Base-by-base conservation (phyloP, 176 grass and related monocot genomes). In the Musa itinerans region DNA sequence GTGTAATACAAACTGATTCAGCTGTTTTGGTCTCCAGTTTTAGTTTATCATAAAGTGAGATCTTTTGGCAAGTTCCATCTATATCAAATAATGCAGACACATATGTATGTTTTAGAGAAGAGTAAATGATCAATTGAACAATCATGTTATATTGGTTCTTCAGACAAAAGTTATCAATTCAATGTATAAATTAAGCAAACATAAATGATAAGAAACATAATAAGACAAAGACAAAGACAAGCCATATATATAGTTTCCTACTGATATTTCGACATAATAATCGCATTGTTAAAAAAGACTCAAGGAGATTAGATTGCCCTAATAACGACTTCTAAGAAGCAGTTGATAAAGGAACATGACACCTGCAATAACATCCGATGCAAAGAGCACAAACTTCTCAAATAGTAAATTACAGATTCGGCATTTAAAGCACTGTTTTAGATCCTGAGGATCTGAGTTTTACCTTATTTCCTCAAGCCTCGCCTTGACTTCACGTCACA, bases 381-480 rank as follows among this genome's bases (percentile, higher is more conserved):
- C 11, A 66, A 66, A 70, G 9, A 70, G 43, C 9, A 51, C 34
- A 70, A 20, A 19, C 11, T 70, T 70, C 64, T 69, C 43, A 50
- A 43, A 50, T 50, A 50, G 20, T 51, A 50, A 9, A 70, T 70
- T 20, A n/a, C 29, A 8, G 0, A 69, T 15, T 65, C 2, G 67
- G 67, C 29, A 50, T 69, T 69, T 69, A 50, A 50, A 67, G 15
- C 29, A 17, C 67, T 69, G 15, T 3, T 6, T 20, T 50, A 2
- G 64, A 67, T 67, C 4, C 2, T 15, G 64, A 34, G 29, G 3
- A 26, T 34, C 34, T 34, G 23, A 70, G 43, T 50, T 6, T 43
- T 70, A 70, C 7, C 68, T 70, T 70, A 70, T 70, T 70, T 50
- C 48, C 63, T 65, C 63, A 65, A 65, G 21, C 23, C 26, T 65